These are phyloP conservation scores for Colletotrichum shisoi DNA, from an alignment of 2,329 filamentous ascomycete genomes.

Conservation along the genomic window DNA sequence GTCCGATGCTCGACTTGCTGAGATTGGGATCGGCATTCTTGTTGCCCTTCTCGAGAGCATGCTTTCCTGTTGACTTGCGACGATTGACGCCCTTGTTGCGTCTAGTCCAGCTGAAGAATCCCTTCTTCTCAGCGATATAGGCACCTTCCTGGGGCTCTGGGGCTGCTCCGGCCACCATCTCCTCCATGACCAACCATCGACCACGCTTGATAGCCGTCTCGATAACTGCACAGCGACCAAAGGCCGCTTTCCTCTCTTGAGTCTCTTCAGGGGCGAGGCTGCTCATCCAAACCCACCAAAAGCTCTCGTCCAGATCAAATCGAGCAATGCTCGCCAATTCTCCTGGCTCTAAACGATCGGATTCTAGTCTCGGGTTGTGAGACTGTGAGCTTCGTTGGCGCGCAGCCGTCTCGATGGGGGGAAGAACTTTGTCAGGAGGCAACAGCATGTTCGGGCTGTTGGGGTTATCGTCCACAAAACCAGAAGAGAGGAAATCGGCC, in stretches of 20 bases:
- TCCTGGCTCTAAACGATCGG: slow-evolving; percentile 80
- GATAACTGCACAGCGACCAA: slow-evolving; percentile 89
- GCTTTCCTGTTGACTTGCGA: slow-evolving; percentile 74
- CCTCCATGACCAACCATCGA: slow-evolving; percentile 93
- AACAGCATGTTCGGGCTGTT: slow-evolving; percentile 74
- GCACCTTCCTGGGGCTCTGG: slow-evolving; percentile 83
- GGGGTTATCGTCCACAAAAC: slow-evolving; percentile 82
- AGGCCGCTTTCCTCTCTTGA: slow-evolving; percentile 83
- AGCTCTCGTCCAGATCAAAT: slow-evolving; percentile 89
- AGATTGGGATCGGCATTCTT: slow-evolving; percentile 54
- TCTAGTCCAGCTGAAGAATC: slow-evolving; percentile 86
- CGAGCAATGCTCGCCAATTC: slow-evolving; percentile 91
- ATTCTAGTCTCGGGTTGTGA: slow-evolving; percentile 75
- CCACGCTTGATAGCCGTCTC: slow-evolving; percentile 84
- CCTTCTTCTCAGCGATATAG: slow-evolving; percentile 95
- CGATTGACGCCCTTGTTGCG: slow-evolving; percentile 70
- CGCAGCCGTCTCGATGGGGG: slow-evolving; percentile 76
- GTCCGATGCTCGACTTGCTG: slow-evolving; percentile 85
- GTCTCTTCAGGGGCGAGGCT: slow-evolving; percentile 93
- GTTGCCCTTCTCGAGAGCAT: slow-evolving; percentile 57
- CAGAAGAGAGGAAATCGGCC: slow-evolving; percentile 96
- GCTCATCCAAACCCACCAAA: slow-evolving; percentile 99
- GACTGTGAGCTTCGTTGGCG: slow-evolving; percentile 88
- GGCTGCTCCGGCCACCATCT: slow-evolving; percentile 92
- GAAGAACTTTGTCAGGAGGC: slow-evolving; percentile 90